phyloP scores from a whole-genome alignment of 1,284 basidiomycete genomes.

The Tilletia horrida region DNA sequence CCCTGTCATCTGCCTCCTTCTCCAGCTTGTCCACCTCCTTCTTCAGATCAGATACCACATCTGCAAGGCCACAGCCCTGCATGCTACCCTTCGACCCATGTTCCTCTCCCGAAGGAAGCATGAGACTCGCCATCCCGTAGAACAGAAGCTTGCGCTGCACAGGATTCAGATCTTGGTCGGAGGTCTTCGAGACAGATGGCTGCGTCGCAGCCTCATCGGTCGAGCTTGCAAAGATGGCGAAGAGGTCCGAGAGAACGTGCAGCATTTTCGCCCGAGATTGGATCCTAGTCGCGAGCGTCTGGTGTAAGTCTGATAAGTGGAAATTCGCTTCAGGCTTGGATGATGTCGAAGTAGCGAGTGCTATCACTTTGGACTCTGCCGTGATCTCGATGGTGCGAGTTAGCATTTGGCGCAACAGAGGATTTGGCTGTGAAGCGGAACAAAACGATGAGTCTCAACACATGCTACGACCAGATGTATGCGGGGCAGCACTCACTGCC shows the following conservation, averaged over 20 bases:
- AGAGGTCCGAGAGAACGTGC: neutral
- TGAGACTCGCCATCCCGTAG: neutral
- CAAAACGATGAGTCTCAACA: no score
- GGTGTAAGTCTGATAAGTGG: neutral
- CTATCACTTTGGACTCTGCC: neutral
- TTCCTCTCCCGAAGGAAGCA: neutral
- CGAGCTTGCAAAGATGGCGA: neutral
- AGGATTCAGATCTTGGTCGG: neutral
- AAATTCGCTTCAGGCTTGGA: neutral
- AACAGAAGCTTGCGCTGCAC: conserved; percentile 1
- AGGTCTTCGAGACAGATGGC: neutral
- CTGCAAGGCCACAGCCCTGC: neutral
- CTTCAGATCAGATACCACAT: neutral
- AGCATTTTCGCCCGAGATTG: neutral
- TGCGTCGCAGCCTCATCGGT: neutral
- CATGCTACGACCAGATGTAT: no score
- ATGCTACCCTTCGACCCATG: neutral
- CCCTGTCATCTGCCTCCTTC: conserved; percentile 9
- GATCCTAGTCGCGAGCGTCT: neutral
- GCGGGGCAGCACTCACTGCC: neutral
- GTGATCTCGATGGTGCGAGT: neutral
- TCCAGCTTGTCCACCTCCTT: neutral
- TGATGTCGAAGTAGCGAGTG: neutral
- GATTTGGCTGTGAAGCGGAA: neutral
- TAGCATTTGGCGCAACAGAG: neutral